Evolutionary conservation across 495 filamentous ascomycete genomes (phyloP), one percentile per base, ranked within the genome.

Genomic region (Xylaria longipes): DNA sequence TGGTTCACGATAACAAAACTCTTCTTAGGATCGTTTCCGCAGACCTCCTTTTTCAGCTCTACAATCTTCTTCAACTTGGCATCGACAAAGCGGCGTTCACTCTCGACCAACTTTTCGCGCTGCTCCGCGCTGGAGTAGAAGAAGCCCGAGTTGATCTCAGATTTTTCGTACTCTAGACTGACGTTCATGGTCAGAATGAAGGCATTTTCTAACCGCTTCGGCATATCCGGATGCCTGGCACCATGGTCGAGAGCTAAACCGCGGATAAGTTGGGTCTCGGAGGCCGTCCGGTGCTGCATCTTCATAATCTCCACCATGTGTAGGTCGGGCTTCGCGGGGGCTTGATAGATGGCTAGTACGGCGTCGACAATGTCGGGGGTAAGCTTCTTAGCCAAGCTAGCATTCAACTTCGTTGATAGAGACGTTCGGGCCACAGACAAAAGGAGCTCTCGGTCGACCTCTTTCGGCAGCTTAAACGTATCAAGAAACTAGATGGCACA

Each of bases 251-350:
- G 84, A 8, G 93, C 96, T 41, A 99, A 87, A 66, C 96, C 96
- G 72, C 91, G 89, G 78, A 99, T 97, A 52, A 99, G 89, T 77
- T 97, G 94, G 33, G 96, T 99, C 80, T 99, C 96, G 14, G 96
- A 92, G 58, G 96, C 95, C 46, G 92, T 93, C 69, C 95, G 93
- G 84, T 99, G 96, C 81, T 98, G 96, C 96, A 99, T 99, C 79
- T 97, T 98, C 97, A 98, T 98, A 74, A 99, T 98, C 82, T 99
- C 96, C 73, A 99, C 87, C 96, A 99, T 99, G 83, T 98, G 95
- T 72, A 99, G 82, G 81, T 99, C 96, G 57, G 96, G 96, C 84
- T 98, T 98, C 73, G 90, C 91, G 37, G 94, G 93, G 35, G 94
- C 82, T 78, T 92, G 87, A 84, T 97, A 95, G 80, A 99, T 99